These are phyloP conservation scores for Ensete glaucum DNA, from an alignment of 176 grass and related monocot species.

Conservation along the genomic window DNA sequence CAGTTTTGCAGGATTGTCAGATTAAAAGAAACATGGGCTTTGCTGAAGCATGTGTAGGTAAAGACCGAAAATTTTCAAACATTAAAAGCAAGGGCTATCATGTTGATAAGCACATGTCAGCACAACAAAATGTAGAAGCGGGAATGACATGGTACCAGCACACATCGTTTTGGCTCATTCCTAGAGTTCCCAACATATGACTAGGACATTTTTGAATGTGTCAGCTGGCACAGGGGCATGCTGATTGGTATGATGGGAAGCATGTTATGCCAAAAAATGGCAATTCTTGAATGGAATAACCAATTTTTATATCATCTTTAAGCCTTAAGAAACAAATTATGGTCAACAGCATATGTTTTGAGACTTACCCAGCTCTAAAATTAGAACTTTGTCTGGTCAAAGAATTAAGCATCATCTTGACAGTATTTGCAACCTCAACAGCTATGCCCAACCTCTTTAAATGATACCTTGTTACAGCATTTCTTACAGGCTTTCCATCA, in stretches of 20 bases:
- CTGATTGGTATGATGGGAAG: too few relatives aligned
- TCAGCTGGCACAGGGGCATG: too few relatives aligned
- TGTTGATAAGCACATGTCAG: too few relatives aligned
- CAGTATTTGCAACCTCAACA: conserved; percentile 52
- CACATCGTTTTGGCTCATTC: too few relatives aligned
- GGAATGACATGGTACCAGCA: too few relatives aligned
- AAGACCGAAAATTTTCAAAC: not conserved
- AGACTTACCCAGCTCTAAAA: conserved; percentile 37
- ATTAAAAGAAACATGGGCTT: not conserved
- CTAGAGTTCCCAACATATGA: too few relatives aligned
- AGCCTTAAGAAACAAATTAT: not conserved
- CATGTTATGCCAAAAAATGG: too few relatives aligned
- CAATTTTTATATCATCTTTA: not conserved
- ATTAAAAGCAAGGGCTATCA: not conserved
- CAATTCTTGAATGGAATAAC: too few relatives aligned
- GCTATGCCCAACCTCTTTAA: conserved; percentile 66
- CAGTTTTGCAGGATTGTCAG: not conserved
- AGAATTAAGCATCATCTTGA: conserved; percentile 36
- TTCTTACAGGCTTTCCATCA: conserved; percentile 57
- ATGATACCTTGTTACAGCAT: conserved; percentile 83
- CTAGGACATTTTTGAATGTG: too few relatives aligned
- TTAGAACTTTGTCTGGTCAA: conserved; percentile 49
- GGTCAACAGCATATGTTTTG: not conserved
- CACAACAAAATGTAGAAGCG: too few relatives aligned
- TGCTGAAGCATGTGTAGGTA: not conserved